These are phyloP conservation scores for Martiniozyma asiatica DNA, from an alignment of 1,139 yeast species.

Conservation along the genomic window DNA sequence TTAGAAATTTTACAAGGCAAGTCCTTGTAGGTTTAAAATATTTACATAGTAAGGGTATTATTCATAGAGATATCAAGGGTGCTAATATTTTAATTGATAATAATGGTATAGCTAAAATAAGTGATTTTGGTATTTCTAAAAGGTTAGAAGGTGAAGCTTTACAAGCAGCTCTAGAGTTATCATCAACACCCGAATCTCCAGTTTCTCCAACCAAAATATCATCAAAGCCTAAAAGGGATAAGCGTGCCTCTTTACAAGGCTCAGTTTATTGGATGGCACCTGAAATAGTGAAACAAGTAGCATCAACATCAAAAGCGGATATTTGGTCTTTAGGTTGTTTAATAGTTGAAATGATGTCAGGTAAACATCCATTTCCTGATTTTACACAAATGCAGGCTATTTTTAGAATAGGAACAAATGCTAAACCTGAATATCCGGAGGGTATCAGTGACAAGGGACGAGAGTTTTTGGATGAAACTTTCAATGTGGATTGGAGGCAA, in stretches of 20 bases:
- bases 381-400: slow-evolving; percentile 95
- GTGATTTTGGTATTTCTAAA: slow-evolving; percentile 90
- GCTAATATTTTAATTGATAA: slow-evolving; percentile 86
- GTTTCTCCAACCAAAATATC: too few species aligned
- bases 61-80: too few species aligned
- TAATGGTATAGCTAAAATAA: slow-evolving; percentile 81
- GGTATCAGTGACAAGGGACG: slow-evolving; percentile 61
- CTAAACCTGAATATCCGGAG: slow-evolving; percentile 67
- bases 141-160: slow-evolving; percentile 29
- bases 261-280: slow-evolving; percentile 99
- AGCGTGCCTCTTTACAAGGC: slow-evolving; percentile 83
- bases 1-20: slow-evolving; percentile 73
- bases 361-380: slow-evolving; percentile 88
- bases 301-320: slow-evolving; percentile 82
- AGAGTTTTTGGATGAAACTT: slow-evolving; percentile 54
- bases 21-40: slow-evolving; percentile 73
- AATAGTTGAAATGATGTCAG: slow-evolving; percentile 88
- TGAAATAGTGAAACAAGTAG: slow-evolving; percentile 85
- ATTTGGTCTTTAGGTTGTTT: slow-evolving; percentile 95
- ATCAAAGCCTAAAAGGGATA: slow-evolving; percentile 21
- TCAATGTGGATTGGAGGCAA: slow-evolving; percentile 60
- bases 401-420: slow-evolving; percentile 79
- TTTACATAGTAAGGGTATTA: slow-evolving; percentile 70
- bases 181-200: not conserved
- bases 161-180: slow-evolving; percentile 1